These are phyloP conservation scores for Colletotrichum horii DNA, from an alignment of 2,329 filamentous ascomycete genomes.

Conservation along the genomic window DNA sequence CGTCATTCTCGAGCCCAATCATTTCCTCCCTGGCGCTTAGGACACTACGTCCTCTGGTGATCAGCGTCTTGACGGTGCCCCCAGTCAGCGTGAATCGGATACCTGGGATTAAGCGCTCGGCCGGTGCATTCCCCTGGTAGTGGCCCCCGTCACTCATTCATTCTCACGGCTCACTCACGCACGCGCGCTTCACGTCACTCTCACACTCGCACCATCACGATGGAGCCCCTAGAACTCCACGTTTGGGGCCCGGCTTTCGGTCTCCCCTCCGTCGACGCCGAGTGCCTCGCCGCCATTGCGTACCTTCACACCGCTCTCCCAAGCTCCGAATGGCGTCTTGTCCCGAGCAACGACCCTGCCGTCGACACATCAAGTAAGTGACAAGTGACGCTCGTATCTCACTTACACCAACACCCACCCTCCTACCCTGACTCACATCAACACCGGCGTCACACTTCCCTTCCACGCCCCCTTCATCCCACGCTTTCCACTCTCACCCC, in stretches of 20 bases:
- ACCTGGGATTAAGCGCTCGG: not conserved
- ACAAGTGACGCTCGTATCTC: not conserved
- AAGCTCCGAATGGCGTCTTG: conserved; percentile 67
- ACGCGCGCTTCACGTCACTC: not conserved
- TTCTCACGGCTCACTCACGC: not conserved
- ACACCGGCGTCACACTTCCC: not conserved
- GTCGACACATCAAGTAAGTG: conserved; percentile 73
- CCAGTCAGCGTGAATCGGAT: not conserved
- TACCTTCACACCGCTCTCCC: conserved; percentile 72
- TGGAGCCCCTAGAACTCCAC: conserved; percentile 72
- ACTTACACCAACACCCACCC: conserved; percentile 3
- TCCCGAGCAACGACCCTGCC: conserved; percentile 76
- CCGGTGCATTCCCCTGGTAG: not conserved
- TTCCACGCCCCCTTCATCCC: conserved; percentile 30
- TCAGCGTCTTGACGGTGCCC: not conserved
- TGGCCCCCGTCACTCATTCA: not conserved
- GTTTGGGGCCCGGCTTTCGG: conserved; percentile 90
- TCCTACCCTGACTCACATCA: not conserved
- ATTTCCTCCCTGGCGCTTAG: not conserved
- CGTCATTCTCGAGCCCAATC: not conserved
- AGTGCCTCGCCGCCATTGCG: conserved; percentile 84
- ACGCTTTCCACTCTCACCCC: not conserved
- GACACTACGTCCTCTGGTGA: not conserved
- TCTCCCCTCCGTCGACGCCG: conserved; percentile 87
- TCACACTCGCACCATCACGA: not conserved